Conservation (phyloP, 352 stramenopile species). For the Pythium diclinum region DNA sequence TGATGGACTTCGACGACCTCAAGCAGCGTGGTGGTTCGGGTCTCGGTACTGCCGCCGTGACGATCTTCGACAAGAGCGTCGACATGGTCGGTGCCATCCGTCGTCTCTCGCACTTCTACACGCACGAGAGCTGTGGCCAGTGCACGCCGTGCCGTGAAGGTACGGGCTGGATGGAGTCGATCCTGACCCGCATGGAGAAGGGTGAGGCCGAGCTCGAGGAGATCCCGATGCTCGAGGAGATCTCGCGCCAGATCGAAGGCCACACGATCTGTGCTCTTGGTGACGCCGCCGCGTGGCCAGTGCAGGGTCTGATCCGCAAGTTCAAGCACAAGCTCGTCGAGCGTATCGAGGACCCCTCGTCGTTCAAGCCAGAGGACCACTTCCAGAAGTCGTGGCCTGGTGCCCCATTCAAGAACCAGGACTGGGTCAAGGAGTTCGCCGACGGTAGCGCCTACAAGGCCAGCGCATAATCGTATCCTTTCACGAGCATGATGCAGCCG, state of each 20-base stretch:
- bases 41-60: slow-evolving; percentile 97
- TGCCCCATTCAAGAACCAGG: slow-evolving; percentile 93
- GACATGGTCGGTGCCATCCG: slow-evolving; percentile 99
- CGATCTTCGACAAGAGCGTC: slow-evolving; percentile 99
- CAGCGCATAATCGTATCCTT: slow-evolving; percentile 36
- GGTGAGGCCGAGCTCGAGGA: slow-evolving; percentile 97
- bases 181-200: slow-evolving; percentile 98
- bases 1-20: slow-evolving; percentile 99
- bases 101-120: slow-evolving; percentile 99
- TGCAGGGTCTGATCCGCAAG: slow-evolving; percentile 98
- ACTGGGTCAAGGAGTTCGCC: slow-evolving; percentile 93
- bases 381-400: slow-evolving; percentile 96
- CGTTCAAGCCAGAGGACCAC: slow-evolving; percentile 93
- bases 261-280: slow-evolving; percentile 99
- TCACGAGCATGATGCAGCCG: not conserved
- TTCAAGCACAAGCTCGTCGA: slow-evolving; percentile 99
- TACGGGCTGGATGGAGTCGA: slow-evolving; percentile 96
- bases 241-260: slow-evolving; percentile 98
- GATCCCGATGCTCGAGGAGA: slow-evolving; percentile 99
- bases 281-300: slow-evolving; percentile 98
- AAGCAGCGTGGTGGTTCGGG: slow-evolving; percentile 93
- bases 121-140: slow-evolving; percentile 99
- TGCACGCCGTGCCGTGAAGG: slow-evolving; percentile 99
- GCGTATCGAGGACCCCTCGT: slow-evolving; percentile 94
- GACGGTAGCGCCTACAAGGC: slow-evolving; percentile 90